These are phyloP conservation scores for Conticribra weissflogii DNA, from an alignment of 108 stramenopile genomes.

Conservation along the genomic window DNA sequence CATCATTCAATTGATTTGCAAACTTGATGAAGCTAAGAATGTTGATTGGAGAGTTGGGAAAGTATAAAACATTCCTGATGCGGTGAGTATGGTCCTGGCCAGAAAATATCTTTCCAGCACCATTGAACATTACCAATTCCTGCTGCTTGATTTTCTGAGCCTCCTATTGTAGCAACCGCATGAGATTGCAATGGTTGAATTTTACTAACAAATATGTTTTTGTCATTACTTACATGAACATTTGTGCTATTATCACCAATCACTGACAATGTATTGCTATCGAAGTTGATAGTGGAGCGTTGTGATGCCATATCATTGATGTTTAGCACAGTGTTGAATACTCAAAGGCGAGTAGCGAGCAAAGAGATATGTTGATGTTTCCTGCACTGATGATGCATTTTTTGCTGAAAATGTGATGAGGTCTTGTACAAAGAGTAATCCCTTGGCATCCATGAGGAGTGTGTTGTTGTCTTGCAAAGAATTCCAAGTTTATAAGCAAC, in stretches of 20 bases:
- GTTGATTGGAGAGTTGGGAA: not conserved
- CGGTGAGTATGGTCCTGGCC: not conserved
- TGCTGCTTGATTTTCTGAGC: not conserved
- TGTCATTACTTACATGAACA: not conserved
- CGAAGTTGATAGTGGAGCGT: not conserved
- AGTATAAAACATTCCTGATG: not conserved
- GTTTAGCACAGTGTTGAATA: not conserved
- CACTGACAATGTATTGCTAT: not conserved
- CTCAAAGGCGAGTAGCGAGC: no score
- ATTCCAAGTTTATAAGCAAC: no score
- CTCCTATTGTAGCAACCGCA: not conserved
- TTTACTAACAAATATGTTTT: not conserved
- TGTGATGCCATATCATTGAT: not conserved
- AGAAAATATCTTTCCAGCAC: not conserved
- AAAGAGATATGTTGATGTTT: no score
- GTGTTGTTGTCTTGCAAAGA: no score
- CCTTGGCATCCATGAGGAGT: no score
- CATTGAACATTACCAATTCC: not conserved
- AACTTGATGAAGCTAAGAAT: not conserved
- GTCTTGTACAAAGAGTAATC: no score
- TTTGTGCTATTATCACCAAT: not conserved
- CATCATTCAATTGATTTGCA: not conserved
- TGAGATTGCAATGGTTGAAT: not conserved
- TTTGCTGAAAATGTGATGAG: no score
- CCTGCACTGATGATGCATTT: no score